Conservation (phyloP, 345 rosid genomes). For the sweet orange (Citrus sinensis) region DNA sequence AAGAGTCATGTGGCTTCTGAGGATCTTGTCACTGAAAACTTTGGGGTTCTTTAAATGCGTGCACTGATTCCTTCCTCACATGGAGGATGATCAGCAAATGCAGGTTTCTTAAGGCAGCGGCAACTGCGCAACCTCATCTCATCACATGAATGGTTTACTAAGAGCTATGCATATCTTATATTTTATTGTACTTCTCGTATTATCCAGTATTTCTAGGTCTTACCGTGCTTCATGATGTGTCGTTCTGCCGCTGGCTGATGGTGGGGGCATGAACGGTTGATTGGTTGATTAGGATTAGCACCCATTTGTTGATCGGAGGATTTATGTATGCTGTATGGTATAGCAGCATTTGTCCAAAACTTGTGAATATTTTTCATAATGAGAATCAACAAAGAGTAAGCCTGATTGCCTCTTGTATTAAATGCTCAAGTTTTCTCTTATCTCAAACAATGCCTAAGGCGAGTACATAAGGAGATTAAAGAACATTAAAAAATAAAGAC, state of each 20-base stretch:
- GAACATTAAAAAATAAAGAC: background rate
- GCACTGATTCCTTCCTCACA: constrained; percentile 56
- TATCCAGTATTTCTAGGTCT: background rate
- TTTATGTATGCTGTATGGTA: background rate
- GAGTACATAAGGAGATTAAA: background rate
- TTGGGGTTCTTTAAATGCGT: constrained; percentile 28
- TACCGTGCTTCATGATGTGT: background rate
- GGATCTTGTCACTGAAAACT: constrained; percentile 38
- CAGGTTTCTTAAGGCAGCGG: constrained; percentile 17
- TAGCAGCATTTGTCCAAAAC: background rate
- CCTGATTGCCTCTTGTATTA: background rate
- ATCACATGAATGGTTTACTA: constrained; percentile 16
- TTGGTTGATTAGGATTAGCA: background rate
- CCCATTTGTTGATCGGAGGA: background rate
- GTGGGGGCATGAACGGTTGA: background rate
- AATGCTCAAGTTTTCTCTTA: background rate
- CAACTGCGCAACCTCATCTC: constrained; percentile 20
- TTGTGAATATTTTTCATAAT: background rate
- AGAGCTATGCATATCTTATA: background rate
- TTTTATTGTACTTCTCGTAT: background rate
- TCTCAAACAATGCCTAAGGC: background rate
- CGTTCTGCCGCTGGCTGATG: background rate
- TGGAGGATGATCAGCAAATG: constrained; percentile 23
- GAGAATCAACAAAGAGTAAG: background rate
- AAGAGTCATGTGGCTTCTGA: constrained; percentile 33